Conservation (phyloP, 2,329 filamentous ascomycete genomes). For the Colletotrichum sp. region DNA sequence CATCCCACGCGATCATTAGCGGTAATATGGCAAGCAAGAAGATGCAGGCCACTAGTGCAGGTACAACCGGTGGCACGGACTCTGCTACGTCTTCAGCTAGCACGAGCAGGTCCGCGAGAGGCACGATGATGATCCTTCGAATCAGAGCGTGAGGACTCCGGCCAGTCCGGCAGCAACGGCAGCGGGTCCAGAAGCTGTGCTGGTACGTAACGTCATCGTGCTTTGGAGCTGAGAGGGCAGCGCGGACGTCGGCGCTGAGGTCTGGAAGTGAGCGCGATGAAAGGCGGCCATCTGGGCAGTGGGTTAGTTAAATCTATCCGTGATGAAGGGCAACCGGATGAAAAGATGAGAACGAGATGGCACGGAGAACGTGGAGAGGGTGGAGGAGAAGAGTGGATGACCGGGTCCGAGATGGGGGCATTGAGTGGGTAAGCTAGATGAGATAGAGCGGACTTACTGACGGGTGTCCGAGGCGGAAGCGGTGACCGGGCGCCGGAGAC, state of each 20-base stretch:
- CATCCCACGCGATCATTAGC: constrained; percentile 5
- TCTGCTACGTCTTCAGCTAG: constrained; percentile 4
- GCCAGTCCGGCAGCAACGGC: constrained; percentile 6
- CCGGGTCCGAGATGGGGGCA: not conserved
- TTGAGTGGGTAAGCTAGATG: not conserved
- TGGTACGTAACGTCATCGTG: constrained; percentile 11
- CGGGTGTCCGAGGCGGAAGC: constrained; percentile 12
- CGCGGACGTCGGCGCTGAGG: constrained; percentile 18
- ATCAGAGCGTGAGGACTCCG: constrained; percentile 4
- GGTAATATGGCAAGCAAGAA: constrained; percentile 8
- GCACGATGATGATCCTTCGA: constrained; percentile 1
- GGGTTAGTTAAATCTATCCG: not conserved
- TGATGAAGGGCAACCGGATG: not conserved
- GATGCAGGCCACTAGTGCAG: constrained; percentile 5
- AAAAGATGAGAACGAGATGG: not conserved
- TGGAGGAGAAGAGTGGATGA: not conserved
- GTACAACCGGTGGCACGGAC: constrained; percentile 8
- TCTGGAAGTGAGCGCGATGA: constrained; percentile 12
- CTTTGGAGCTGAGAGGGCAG: constrained; percentile 4
- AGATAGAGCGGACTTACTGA: constrained; percentile 8
- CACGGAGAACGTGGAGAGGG: not conserved
- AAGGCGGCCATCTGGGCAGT: not conserved
- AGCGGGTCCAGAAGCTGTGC: constrained; percentile 17
- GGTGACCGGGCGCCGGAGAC: constrained; percentile 15
- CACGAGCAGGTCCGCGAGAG: not conserved